Evolutionary conservation across 495 filamentous ascomycete genomes (phyloP).

Genomic region (Darksidea phi): DNA sequence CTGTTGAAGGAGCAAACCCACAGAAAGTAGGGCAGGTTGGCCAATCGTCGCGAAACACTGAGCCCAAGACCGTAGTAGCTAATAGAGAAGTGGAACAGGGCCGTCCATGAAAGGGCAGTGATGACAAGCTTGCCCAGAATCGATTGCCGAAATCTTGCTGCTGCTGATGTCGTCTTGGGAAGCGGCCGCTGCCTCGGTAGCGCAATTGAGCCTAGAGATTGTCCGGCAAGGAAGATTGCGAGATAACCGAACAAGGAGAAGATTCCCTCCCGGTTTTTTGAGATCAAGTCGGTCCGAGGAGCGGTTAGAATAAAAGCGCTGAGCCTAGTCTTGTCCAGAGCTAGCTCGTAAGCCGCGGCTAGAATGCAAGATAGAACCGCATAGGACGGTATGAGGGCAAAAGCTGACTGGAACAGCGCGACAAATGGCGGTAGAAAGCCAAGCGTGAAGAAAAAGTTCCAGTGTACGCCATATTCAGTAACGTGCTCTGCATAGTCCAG

Average conservation of each 20-base stretch:
- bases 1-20: slow-evolving; percentile 91
- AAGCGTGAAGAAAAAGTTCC: slow-evolving; percentile 99
- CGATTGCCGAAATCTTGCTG: slow-evolving; percentile 37
- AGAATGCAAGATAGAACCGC: slow-evolving; percentile 67
- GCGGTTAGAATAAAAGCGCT: slow-evolving; percentile 84
- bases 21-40: slow-evolving; percentile 89
- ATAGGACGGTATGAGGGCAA: slow-evolving; percentile 65
- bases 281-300: slow-evolving; percentile 71
- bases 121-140: slow-evolving; percentile 60
- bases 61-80: slow-evolving; percentile 65
- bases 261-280: slow-evolving; percentile 73
- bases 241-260: slow-evolving; percentile 93
- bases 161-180: slow-evolving; percentile 41
- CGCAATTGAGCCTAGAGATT: slow-evolving; percentile 73
- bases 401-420: slow-evolving; percentile 72
- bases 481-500: slow-evolving; percentile 97
- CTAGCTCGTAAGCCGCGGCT: slow-evolving; percentile 64
- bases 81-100: slow-evolving; percentile 64
- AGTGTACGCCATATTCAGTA: slow-evolving; percentile 96
- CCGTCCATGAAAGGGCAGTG: slow-evolving; percentile 65
- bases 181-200: slow-evolving; percentile 57
- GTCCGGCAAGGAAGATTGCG: slow-evolving; percentile 89
- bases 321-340: slow-evolving; percentile 72
- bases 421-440: slow-evolving; percentile 86
- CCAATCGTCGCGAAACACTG: slow-evolving; percentile 77